phyloP scores from a whole-genome alignment of 495 filamentous ascomycete genomes.

The Letharia lupina region DNA sequence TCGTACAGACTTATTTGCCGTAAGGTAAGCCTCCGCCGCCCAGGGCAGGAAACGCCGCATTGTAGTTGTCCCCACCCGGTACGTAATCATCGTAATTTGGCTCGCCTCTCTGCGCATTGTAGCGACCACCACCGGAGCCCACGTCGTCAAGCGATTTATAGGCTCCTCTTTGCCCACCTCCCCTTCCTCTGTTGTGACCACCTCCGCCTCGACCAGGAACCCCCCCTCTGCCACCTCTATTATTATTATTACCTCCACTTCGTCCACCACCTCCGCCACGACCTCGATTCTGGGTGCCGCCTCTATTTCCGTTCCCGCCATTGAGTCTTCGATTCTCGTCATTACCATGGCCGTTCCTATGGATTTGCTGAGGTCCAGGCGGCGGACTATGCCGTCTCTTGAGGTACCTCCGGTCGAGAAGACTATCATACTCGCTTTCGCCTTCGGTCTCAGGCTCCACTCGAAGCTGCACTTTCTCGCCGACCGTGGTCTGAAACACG shows the following conservation, averaged over 20 bases:
- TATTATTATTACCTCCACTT: conserved; percentile 34
- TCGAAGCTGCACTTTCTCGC: conserved; percentile 74
- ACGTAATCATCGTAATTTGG: conserved; percentile 28
- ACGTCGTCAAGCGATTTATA: conserved; percentile 44
- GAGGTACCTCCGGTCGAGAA: conserved; percentile 44
- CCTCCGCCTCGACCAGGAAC: conserved; percentile 38
- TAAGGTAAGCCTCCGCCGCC: conserved; percentile 30
- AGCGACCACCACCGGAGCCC: conserved; percentile 20
- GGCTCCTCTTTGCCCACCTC: conserved; percentile 17
- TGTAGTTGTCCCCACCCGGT: conserved; percentile 26
- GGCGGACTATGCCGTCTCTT: conserved; percentile 44
- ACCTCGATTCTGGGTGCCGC: conserved; percentile 37
- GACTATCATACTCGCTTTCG: conserved; percentile 51
- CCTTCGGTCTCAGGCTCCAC: conserved; percentile 58
- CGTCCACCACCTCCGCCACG: conserved; percentile 40
- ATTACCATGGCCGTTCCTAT: conserved; percentile 22
- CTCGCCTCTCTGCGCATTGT: conserved; percentile 23
- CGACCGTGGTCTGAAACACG: conserved; percentile 69
- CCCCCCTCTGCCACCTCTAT: conserved; percentile 37
- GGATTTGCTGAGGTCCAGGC: conserved; percentile 1
- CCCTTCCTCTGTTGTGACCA: conserved; percentile 28
- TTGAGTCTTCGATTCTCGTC: conserved; percentile 25
- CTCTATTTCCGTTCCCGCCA: conserved; percentile 23
- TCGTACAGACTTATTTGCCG: conserved; percentile 14
- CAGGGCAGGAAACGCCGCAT: conserved; percentile 20